These are phyloP conservation scores for Fragilariopsis cylindrus DNA, from an alignment of 108 stramenopile species.

Conservation along the genomic window DNA sequence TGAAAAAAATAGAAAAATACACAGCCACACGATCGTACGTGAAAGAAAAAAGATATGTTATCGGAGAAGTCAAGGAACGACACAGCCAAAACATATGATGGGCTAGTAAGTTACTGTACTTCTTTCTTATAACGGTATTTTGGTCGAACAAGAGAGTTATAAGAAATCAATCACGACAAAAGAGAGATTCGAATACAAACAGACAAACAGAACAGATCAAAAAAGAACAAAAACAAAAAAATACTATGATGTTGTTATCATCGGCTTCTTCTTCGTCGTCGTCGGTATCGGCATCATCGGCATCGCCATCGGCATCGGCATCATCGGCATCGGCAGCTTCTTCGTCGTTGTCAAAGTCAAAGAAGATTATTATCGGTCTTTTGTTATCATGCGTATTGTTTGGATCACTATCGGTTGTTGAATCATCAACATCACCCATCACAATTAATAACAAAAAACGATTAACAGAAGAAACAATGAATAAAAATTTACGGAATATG, in stretches of 20 bases:
- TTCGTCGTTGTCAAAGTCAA: not conserved
- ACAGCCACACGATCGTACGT: too few species aligned
- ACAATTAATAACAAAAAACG: conserved; percentile 27
- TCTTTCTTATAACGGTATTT: too few species aligned
- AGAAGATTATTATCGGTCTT: not conserved
- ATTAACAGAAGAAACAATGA: conserved; percentile 69
- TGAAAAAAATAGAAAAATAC: too few species aligned
- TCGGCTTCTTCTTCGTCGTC: conserved; percentile 1
- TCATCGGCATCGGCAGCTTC: not conserved
- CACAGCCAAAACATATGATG: too few species aligned
- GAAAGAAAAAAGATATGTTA: too few species aligned
- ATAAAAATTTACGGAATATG: conserved; percentile 62
- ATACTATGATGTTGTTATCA: not conserved
- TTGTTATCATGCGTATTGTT: not conserved
- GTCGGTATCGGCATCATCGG: not conserved
- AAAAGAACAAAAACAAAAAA: too few species aligned
- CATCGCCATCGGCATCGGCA: not conserved
- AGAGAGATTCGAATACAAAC: too few species aligned
- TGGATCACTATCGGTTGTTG: not conserved
- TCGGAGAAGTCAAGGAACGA: too few species aligned
- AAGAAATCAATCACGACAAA: too few species aligned
- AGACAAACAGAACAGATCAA: too few species aligned
- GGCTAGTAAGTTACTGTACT: too few species aligned
- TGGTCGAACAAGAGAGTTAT: too few species aligned
- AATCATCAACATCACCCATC: not conserved